These are phyloP conservation scores for Daldinia vernicosa DNA, from an alignment of 495 filamentous ascomycete species.

Conservation along the genomic window DNA sequence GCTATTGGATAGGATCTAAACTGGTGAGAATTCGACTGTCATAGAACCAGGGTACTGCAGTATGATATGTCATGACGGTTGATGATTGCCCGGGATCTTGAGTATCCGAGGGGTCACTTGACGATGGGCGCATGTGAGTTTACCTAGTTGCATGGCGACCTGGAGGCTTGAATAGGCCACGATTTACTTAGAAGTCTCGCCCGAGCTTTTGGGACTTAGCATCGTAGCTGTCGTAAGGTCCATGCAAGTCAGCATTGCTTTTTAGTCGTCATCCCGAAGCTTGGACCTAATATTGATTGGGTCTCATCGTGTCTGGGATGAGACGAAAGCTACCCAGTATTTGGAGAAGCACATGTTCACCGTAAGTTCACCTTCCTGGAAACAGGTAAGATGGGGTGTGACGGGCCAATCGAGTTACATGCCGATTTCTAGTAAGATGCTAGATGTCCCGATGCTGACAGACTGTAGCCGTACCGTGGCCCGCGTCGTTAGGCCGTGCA, in stretches of 20 bases:
- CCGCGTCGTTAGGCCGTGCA: neutral
- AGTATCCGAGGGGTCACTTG: constrained; percentile 16
- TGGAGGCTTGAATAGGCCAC: neutral
- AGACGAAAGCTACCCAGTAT: neutral
- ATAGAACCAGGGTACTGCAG: constrained; percentile 6
- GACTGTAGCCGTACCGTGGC: neutral
- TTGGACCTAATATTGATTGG: neutral
- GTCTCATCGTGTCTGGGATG: neutral
- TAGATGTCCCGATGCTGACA: neutral
- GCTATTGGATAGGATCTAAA: neutral
- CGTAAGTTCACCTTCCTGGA: neutral
- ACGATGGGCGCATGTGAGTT: neutral
- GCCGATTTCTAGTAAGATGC: neutral
- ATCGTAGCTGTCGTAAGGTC: neutral
- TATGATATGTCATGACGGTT: constrained; percentile 13
- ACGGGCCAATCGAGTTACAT: neutral
- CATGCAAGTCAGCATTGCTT: neutral
- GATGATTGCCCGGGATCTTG: neutral
- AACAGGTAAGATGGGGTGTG: neutral
- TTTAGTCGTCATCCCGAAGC: neutral
- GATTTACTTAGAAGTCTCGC: neutral
- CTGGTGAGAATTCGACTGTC: neutral
- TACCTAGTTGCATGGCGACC: neutral
- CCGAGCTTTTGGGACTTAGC: neutral
- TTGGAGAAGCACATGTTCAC: neutral